Conservation (phyloP, 192 early-diverging fungal genomes). For the Backusella tuberculispora region DNA sequence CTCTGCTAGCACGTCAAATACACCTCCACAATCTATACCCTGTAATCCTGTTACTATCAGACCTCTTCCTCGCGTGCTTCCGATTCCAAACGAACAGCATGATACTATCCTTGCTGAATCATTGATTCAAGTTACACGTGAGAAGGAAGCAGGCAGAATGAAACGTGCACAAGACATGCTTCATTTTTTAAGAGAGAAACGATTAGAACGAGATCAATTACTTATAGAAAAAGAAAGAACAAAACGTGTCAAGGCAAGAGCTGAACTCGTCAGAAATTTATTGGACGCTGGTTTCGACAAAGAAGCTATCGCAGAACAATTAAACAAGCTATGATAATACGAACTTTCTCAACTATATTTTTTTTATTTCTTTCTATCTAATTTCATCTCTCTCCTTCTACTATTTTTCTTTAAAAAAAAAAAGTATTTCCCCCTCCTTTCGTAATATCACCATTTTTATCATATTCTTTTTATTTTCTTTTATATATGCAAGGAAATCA, state of each 20-base stretch:
- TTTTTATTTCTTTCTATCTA: neutral
- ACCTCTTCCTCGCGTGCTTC: slow-evolving; percentile 26
- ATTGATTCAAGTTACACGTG: slow-evolving; percentile 35
- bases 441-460: slow-evolving; percentile 1
- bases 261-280: slow-evolving; percentile 38
- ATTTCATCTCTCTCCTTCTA: no score
- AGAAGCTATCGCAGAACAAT: slow-evolving; percentile 33
- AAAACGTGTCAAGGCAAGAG: slow-evolving; percentile 33
- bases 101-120: slow-evolving; percentile 32
- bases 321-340: slow-evolving; percentile 10
- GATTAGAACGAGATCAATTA: slow-evolving; percentile 31
- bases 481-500: slow-evolving; percentile 14
- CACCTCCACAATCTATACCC: slow-evolving; percentile 20
- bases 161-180: slow-evolving; percentile 41
- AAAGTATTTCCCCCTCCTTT: neutral
- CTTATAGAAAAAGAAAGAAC: slow-evolving; percentile 37
- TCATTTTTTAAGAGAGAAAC: slow-evolving; percentile 35
- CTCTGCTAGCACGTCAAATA: slow-evolving; percentile 8
- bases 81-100: neutral
- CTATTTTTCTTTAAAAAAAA: no score
- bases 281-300: slow-evolving; percentile 36
- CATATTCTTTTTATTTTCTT: neutral
- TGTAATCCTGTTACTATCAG: slow-evolving; percentile 24
- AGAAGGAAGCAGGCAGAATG: slow-evolving; percentile 40
- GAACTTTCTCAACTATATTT: neutral